phyloP scores from a whole-genome alignment of 257 asterid genomes.

The Nicotiana attenuata region DNA sequence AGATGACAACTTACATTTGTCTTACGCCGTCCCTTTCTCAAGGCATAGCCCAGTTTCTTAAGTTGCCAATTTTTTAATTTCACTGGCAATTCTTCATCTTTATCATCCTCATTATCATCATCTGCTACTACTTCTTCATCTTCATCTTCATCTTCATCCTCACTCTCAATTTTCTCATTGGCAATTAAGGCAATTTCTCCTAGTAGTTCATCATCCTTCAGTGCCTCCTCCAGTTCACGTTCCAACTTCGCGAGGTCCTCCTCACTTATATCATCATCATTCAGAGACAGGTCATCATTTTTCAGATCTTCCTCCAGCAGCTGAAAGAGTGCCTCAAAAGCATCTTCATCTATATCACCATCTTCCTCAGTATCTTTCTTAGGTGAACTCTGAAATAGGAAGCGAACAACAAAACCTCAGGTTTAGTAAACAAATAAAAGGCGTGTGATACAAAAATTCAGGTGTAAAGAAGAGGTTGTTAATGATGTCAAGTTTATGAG shows the following conservation, averaged over 20 bases:
- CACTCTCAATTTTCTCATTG: conserved; percentile 24
- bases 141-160: conserved; percentile 23
- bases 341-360: conserved; percentile 72
- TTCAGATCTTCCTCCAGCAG: conserved; percentile 87
- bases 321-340: conserved; percentile 83
- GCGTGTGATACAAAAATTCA: neutral
- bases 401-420: conserved; percentile 15
- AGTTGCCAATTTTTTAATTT: conserved; percentile 85
- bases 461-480: neutral
- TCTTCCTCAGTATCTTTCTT: conserved; percentile 32
- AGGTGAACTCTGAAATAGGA: conserved; percentile 31
- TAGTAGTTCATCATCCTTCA: conserved; percentile 68
- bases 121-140: conserved; percentile 7
- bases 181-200: conserved; percentile 41
- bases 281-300: conserved; percentile 48
- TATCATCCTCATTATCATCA: conserved; percentile 32
- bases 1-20: conserved; percentile 57
- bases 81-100: conserved; percentile 41
- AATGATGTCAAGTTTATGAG: neutral
- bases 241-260: conserved; percentile 79
- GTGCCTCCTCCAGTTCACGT: conserved; percentile 76
- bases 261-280: conserved; percentile 61
- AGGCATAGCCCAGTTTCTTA: conserved; percentile 72
- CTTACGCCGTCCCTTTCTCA: conserved; percentile 87
- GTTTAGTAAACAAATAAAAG: neutral